phyloP scores from a whole-genome alignment of 2,329 filamentous ascomycete species.

The Mycosphaerella sp. region DNA sequence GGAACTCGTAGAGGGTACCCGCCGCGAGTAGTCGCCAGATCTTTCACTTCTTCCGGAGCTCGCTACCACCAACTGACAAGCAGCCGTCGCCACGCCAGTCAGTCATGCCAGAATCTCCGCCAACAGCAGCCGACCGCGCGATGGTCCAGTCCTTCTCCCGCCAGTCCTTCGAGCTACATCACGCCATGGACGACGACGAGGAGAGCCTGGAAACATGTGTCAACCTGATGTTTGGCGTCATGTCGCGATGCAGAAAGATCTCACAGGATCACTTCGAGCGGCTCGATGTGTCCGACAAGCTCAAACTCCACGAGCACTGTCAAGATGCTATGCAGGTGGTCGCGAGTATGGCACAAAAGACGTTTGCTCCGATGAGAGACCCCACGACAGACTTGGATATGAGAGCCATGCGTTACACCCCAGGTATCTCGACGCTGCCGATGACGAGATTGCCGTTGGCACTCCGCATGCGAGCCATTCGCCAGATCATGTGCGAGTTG shows the following conservation, averaged over 20 bases:
- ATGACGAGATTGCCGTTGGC: background rate
- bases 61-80: too few species aligned
- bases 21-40: too few species aligned
- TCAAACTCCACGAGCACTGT: background rate
- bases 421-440: background rate
- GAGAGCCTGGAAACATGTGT: background rate
- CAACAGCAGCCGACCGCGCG: background rate
- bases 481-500: conserved; percentile 2
- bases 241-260: background rate
- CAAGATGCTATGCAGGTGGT: background rate
- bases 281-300: background rate
- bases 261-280: background rate
- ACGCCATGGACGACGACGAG: background rate
- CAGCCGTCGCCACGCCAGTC: too few species aligned
- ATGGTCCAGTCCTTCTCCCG: background rate
- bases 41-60: too few species aligned
- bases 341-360: background rate
- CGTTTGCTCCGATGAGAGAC: background rate
- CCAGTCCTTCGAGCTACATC: background rate
- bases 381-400: background rate
- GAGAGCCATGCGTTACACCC: background rate
- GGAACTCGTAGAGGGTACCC: too few species aligned
- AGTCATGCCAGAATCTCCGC: background rate
- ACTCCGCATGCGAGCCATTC: background rate
- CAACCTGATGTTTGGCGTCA: background rate